Percentiles rank a stretch among this genome's conserved stretches.
Evolutionary conservation across 2,329 filamentous ascomycete genomes (phyloP).

Genomic region (Metarhizium album): DNA sequence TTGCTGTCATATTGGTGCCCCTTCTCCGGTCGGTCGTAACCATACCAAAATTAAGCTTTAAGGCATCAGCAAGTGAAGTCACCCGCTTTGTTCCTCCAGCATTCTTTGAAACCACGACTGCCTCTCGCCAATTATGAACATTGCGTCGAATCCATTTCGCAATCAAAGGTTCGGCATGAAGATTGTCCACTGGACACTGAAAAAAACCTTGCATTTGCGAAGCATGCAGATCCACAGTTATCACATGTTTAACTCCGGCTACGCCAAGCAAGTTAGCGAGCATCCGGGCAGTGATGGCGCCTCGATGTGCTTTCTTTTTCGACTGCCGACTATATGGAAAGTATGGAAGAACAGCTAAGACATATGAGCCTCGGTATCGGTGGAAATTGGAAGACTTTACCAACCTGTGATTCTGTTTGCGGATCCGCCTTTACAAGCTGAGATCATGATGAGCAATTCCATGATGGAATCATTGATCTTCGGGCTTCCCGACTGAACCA

Average conservation of each 20-base stretch:
- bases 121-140: constrained; percentile 76
- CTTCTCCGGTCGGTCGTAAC: constrained; percentile 75
- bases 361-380: constrained; percentile 4
- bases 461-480: constrained; percentile 98
- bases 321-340: constrained; percentile 99
- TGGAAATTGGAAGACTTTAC: constrained; percentile 16
- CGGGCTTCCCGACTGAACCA: constrained; percentile 90
- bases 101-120: constrained; percentile 96
- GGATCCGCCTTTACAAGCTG: constrained; percentile 94
- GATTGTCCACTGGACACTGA: constrained; percentile 92
- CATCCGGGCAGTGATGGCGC: constrained; percentile 94
- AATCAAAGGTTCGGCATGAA: constrained; percentile 90
- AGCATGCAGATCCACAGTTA: constrained; percentile 91
- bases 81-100: constrained; percentile 94
- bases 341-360: constrained; percentile 73
- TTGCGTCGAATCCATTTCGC: constrained; percentile 92
- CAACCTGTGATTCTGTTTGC: constrained; percentile 92
- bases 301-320: constrained; percentile 96
- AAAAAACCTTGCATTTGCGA: constrained; percentile 99
- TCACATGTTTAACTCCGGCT: constrained; percentile 92
- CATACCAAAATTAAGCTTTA: constrained; percentile 97
- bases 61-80: constrained; percentile 84
- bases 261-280: constrained; percentile 88
- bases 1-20: constrained; percentile 61
- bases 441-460: constrained; percentile 99